Evolutionary conservation across 73 alveolate species (phyloP).

Genomic region (Durusdinium trenchii): DNA sequence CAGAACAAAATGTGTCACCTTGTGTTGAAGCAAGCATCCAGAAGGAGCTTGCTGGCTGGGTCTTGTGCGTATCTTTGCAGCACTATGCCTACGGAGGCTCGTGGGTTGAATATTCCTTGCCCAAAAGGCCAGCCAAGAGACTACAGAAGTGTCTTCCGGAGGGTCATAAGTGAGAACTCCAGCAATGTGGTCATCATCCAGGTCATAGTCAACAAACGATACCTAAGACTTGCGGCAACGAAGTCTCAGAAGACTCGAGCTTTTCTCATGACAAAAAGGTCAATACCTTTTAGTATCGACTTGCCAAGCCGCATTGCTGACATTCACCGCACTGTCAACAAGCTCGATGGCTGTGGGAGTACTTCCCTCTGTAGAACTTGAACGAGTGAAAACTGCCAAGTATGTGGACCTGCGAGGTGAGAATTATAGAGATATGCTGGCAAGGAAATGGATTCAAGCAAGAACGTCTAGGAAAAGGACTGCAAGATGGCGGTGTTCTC

Average conservation of each 20-base stretch:
- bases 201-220: slow-evolving; percentile 74
- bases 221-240: neutral
- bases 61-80: no score
- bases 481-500: slow-evolving; percentile 53
- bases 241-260: neutral
- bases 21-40: no score
- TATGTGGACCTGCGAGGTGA: slow-evolving; percentile 43
- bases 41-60: no score
- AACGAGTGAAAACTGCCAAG: slow-evolving; percentile 76
- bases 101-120: no score
- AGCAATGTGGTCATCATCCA: slow-evolving; percentile 69
- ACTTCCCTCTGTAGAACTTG: slow-evolving; percentile 77
- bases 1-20: slow-evolving; percentile 85
- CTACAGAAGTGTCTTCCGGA: slow-evolving; percentile 75
- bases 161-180: slow-evolving; percentile 84
- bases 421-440: no score
- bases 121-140: no score
- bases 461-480: no score
- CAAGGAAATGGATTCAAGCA: no score
- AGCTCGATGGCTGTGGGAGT: slow-evolving; percentile 59
- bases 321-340: slow-evolving; percentile 86
- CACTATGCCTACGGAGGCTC: no score
- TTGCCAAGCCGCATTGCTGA: slow-evolving; percentile 36
- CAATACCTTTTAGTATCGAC: neutral
- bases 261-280: neutral